A percentile compares a stretch with the other conserved stretches of the same genome.
Evolutionary conservation across 2,329 filamentous ascomycete genomes (phyloP).

Genomic region (Nemania serpens): DNA sequence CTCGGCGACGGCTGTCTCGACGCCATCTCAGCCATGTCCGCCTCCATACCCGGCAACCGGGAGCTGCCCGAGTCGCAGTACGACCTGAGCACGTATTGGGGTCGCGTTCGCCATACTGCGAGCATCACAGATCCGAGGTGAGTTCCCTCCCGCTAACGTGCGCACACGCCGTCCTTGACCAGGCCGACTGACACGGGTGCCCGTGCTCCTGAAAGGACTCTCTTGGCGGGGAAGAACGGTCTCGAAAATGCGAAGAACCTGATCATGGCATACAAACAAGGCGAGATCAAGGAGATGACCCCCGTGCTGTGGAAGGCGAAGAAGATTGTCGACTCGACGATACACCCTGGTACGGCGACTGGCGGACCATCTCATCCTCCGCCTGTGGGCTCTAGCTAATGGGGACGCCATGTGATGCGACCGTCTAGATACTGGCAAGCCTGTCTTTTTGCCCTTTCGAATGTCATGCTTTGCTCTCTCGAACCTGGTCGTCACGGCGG

Average conservation of each 20-base stretch:
- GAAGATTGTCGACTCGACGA: slow-evolving; percentile 94
- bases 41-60: slow-evolving; percentile 69
- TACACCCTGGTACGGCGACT: slow-evolving; percentile 78
- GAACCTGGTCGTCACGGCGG: slow-evolving; percentile 91
- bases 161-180: too few relatives aligned
- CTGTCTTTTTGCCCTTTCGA: slow-evolving; percentile 91
- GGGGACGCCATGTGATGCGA: background rate
- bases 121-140: slow-evolving; percentile 95
- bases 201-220: slow-evolving; percentile 64
- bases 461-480: slow-evolving; percentile 96
- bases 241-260: slow-evolving; percentile 86
- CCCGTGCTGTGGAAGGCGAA: slow-evolving; percentile 93
- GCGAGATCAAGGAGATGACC: slow-evolving; percentile 78
- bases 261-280: slow-evolving; percentile 84
- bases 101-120: slow-evolving; percentile 85
- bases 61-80: slow-evolving; percentile 91
- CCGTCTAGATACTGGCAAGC: slow-evolving; percentile 79
- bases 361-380: background rate
- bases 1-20: slow-evolving; percentile 23
- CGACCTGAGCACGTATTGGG: slow-evolving; percentile 93
- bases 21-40: slow-evolving; percentile 57
- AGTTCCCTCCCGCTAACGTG: slow-evolving; percentile 47
- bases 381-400: slow-evolving; percentile 22
- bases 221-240: slow-evolving; percentile 77
- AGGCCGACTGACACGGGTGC: slow-evolving; percentile 23